phyloP scores from a whole-genome alignment of 805 yeast genomes.

The Starmerella etchellsii region DNA sequence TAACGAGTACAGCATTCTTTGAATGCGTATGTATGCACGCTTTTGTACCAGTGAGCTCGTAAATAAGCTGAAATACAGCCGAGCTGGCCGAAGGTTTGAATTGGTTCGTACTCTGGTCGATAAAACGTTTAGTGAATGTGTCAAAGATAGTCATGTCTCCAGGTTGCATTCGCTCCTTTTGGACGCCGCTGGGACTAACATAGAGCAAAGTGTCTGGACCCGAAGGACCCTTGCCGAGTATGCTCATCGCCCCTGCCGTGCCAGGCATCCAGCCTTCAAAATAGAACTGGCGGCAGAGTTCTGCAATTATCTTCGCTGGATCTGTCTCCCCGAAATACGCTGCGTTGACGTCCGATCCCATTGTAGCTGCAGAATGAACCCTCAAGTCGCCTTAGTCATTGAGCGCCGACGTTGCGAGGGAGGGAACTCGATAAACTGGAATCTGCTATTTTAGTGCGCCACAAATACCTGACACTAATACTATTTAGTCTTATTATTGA shows the following conservation, averaged over 20 bases:
- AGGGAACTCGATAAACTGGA: no score
- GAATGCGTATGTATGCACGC: slow-evolving; percentile 95
- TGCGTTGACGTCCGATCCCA: slow-evolving; percentile 23
- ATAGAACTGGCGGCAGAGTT: slow-evolving; percentile 63
- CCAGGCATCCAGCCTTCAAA: slow-evolving; percentile 86
- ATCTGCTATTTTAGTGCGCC: no score
- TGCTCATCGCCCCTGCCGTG: slow-evolving; percentile 90
- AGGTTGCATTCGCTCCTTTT: slow-evolving; percentile 77
- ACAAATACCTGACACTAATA: no score
- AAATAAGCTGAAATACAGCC: slow-evolving; percentile 69
- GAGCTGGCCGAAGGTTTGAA: slow-evolving; percentile 91
- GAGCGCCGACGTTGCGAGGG: no score
- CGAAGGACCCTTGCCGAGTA: slow-evolving; percentile 36
- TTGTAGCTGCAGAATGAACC: slow-evolving; percentile 1
- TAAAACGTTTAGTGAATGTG: slow-evolving; percentile 36
- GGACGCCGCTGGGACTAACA: slow-evolving; percentile 93
- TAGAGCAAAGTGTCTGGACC: slow-evolving; percentile 33
- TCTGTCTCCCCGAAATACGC: slow-evolving; percentile 35
- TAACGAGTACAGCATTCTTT: slow-evolving; percentile 70
- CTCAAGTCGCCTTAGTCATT: no score
- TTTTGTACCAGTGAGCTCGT: slow-evolving; percentile 57
- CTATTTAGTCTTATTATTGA: no score
- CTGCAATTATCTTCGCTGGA: slow-evolving; percentile 78
- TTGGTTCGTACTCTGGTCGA: slow-evolving; percentile 43
- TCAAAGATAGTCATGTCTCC: slow-evolving; percentile 69